Evolutionary conservation across 805 yeast genomes (phyloP), one percentile per base, ranked within the genome.

Genomic region (Yarrowia phangngaensis): DNA sequence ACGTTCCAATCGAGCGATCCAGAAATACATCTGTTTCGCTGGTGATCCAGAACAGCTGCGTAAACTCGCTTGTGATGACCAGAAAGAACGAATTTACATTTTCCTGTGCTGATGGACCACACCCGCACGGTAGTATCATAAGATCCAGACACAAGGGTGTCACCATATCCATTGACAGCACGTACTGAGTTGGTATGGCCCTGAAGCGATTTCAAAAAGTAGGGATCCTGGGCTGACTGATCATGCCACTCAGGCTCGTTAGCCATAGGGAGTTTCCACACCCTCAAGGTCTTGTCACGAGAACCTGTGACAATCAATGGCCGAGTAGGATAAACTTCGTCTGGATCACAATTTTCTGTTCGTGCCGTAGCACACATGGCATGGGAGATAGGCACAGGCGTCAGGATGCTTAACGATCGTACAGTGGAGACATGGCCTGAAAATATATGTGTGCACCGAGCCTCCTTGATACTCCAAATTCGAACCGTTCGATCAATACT

Each of bases 401-500:
- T 79, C 31, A 86, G 68, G 38, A 89, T 83, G 55, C 89, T 95
- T 55, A 90, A 70, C 62, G 97, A 90, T 61, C 97, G 73, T 16
- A 89, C 95, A 0, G 97, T 89, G 0, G 96, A 86, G 0, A 89
- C 81, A 60, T 89, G 97, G 0, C 97, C 97, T 51, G 80, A 73
- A 62, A 92, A 87, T 2, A 92, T 78, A 64, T 90, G 96, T 0
- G 97, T 86, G 63, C 97, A 90, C 55, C 74, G 74, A 2, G 90
- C 95, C 16, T 83, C 79, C 50, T 76, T 73, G 53, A 89, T 79
- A 61, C 89, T 86, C 98, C 98, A 92, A 4, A 92, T 79, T 52
- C 98, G 75, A 3, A 92, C 95, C 0, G 95, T 82, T 56, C 96
- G 75, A 66, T 92, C 98, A 0, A 97, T 90, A 2, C 95, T 83